These are phyloP conservation scores for Euphorbia peplus DNA, from an alignment of 345 rosid genomes.

Conservation along the genomic window DNA sequence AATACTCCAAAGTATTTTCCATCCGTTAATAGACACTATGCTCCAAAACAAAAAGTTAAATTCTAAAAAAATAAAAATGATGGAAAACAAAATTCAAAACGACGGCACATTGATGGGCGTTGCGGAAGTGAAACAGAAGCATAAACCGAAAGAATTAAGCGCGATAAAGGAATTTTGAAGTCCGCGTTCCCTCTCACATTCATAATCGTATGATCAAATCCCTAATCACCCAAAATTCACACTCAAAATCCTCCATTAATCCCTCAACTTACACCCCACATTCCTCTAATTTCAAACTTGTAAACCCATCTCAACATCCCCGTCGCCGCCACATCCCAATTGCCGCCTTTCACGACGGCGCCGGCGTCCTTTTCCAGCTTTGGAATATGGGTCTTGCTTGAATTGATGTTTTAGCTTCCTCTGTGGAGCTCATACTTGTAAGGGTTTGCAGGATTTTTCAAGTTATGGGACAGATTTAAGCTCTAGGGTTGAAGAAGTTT, in stretches of 20 bases:
- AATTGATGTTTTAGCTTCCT: background rate
- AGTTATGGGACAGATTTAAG: background rate
- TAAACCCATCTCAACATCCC: background rate
- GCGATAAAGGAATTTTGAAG: constrained; percentile 32
- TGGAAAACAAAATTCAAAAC: background rate
- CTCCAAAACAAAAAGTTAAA: no score
- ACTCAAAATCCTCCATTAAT: constrained; percentile 18
- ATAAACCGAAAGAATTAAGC: constrained; percentile 14
- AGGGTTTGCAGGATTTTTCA: background rate
- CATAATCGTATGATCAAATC: constrained; percentile 14
- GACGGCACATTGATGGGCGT: background rate
- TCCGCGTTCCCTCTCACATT: constrained; percentile 35
- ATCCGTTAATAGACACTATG: no score
- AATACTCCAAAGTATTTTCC: no score
- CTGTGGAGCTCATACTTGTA: background rate
- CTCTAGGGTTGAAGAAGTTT: background rate
- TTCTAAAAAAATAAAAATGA: no score
- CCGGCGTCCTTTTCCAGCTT: background rate
- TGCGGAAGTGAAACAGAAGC: constrained; percentile 16
- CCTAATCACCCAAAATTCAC: background rate
- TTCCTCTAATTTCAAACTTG: background rate
- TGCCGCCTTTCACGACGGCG: background rate
- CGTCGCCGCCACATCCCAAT: background rate
- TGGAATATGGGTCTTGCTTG: background rate
- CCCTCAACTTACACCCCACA: background rate